These are phyloP conservation scores for Erythrobasidium hasegawianum DNA, from an alignment of 1,284 basidiomycete species.

Conservation along the genomic window DNA sequence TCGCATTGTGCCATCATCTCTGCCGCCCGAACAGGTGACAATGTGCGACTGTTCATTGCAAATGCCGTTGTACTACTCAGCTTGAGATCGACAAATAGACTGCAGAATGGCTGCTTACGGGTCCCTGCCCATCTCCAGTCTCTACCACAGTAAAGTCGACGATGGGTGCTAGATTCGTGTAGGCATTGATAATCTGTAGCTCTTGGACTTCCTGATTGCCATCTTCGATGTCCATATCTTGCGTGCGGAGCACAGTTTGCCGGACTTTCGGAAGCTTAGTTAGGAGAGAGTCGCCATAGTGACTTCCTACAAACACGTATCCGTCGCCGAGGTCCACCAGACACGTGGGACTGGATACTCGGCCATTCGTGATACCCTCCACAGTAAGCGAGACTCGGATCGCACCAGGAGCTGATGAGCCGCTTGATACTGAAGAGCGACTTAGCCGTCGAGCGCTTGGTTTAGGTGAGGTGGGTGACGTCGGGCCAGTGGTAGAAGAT, in stretches of 20 bases:
- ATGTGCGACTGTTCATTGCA: conserved; percentile 63
- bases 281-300: conserved; percentile 75
- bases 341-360: conserved; percentile 72
- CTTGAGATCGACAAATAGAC: conserved; percentile 15
- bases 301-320: conserved; percentile 75
- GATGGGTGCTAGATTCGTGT: conserved; percentile 81
- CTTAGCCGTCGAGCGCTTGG: not conserved
- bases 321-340: conserved; percentile 72
- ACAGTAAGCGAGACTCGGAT: conserved; percentile 47
- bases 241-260: conserved; percentile 40
- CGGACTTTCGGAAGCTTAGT: conserved; percentile 55
- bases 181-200: conserved; percentile 50
- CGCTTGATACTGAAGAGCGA: conserved; percentile 3
- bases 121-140: conserved; percentile 63
- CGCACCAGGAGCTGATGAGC: conserved; percentile 5
- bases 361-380: conserved; percentile 65
- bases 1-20: conserved; percentile 73
- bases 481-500: conserved; percentile 44
- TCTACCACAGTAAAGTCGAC: conserved; percentile 76
- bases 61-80: conserved; percentile 28
- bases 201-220: conserved; percentile 20
- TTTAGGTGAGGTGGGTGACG: conserved; percentile 1
- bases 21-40: conserved; percentile 82
- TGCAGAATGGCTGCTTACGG: conserved; percentile 55
- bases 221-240: conserved; percentile 49